Conservation (phyloP, 306 rosid genomes). For the Glycine tomentella region DNA sequence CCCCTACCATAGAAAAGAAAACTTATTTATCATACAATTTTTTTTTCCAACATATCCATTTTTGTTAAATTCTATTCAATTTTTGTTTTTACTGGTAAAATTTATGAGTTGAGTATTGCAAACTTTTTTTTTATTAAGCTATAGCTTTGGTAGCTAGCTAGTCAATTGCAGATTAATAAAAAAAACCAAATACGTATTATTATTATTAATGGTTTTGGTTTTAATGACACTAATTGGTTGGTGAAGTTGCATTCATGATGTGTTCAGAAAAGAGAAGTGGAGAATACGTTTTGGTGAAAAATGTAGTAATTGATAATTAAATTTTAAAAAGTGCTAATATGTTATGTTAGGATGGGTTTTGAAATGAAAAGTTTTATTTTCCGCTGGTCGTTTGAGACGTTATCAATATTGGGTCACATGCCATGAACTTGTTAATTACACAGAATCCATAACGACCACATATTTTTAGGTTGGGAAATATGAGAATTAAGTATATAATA, state of each 20-base stretch:
- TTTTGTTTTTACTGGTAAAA: background rate
- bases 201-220: slow-evolving; percentile 11
- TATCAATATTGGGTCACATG: slow-evolving; percentile 59
- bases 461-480: slow-evolving; percentile 10
- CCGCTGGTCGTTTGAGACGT: slow-evolving; percentile 50
- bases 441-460: slow-evolving; percentile 46
- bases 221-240: slow-evolving; percentile 46
- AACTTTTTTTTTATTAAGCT: background rate
- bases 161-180: background rate
- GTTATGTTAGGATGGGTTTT: slow-evolving; percentile 5
- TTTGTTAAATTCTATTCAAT: background rate
- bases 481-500: background rate
- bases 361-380: slow-evolving; percentile 6
- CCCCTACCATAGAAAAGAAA: background rate
- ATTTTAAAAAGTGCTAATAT: background rate
- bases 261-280: background rate
- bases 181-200: slow-evolving; percentile 9
- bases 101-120: background rate
- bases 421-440: slow-evolving; percentile 48
- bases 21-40: background rate
- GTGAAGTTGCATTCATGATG: slow-evolving; percentile 48
- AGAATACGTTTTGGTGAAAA: background rate
- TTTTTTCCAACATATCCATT: background rate
- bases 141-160: background rate
- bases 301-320: background rate